Percentiles rank a stretch among this genome's conserved stretches.
Conservation (phyloP, 805 yeast species). For the Yarrowia sp. region DNA sequence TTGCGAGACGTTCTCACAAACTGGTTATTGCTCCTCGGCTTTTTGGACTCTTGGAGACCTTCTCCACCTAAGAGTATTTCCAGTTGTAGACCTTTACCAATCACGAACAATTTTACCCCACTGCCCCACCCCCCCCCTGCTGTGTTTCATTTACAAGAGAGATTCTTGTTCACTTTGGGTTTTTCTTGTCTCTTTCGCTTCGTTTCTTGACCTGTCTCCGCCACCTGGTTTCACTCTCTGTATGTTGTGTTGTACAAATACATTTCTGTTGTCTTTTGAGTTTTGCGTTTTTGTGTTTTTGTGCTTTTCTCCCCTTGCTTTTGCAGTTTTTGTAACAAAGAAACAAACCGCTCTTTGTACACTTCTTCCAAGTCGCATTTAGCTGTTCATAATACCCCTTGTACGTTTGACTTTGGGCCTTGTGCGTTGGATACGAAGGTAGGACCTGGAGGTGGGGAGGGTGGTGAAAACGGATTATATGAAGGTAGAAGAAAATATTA, state of each 20-base stretch:
- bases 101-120: too few species aligned
- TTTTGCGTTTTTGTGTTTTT: background rate
- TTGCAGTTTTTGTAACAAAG: background rate
- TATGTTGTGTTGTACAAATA: background rate
- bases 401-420: slow-evolving; percentile 13
- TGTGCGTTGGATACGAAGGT: slow-evolving; percentile 25
- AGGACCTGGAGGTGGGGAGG: slow-evolving; percentile 17
- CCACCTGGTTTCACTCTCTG: background rate
- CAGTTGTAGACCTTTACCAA: too few species aligned
- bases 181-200: background rate
- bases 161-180: background rate
- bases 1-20: background rate
- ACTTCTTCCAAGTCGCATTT: background rate
- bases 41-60: background rate
- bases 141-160: background rate
- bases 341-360: slow-evolving; percentile 9
- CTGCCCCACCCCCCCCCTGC: background rate
- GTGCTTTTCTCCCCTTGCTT: too few species aligned
- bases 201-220: slow-evolving; percentile 6
- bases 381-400: slow-evolving; percentile 22
- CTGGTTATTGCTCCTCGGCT: background rate
- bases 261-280: background rate
- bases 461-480: background rate
- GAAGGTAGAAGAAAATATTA: background rate
- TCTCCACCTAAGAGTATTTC: background rate